Evolutionary conservation across 257 asterid genomes (phyloP).

Genomic region (Misopates orontium): DNA sequence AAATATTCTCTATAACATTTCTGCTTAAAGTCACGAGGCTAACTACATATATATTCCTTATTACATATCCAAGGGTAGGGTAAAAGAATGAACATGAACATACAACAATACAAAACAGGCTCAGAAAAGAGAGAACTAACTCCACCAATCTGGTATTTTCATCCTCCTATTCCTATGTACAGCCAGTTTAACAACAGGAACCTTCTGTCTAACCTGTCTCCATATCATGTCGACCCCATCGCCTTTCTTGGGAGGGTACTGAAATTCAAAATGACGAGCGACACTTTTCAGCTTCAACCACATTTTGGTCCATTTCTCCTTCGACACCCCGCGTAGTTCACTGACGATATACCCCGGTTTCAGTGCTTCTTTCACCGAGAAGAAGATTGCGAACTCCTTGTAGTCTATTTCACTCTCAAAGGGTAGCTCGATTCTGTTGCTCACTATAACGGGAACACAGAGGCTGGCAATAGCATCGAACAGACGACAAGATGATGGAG

Average conservation of each 20-base stretch:
- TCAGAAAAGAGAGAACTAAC: slow-evolving; percentile 32
- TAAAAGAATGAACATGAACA: slow-evolving; percentile 27
- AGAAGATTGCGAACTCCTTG: slow-evolving; percentile 79
- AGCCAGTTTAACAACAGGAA: slow-evolving; percentile 65
- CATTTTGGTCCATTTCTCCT: slow-evolving; percentile 69
- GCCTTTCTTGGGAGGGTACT: slow-evolving; percentile 73
- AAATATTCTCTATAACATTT: too few relatives aligned
- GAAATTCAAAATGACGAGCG: slow-evolving; percentile 77
- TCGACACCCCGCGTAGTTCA: slow-evolving; percentile 56
- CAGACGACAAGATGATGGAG: slow-evolving; percentile 97
- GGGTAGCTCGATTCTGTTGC: slow-evolving; percentile 89
- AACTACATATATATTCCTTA: neutral
- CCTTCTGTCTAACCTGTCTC: slow-evolving; percentile 83
- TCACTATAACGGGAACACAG: slow-evolving; percentile 92
- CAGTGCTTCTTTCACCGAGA: slow-evolving; percentile 66
- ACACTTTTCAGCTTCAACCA: slow-evolving; percentile 65
- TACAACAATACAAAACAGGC: slow-evolving; percentile 36
- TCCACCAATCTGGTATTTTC: slow-evolving; percentile 95
- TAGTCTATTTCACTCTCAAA: slow-evolving; percentile 86
- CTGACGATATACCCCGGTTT: slow-evolving; percentile 59
- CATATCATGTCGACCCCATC: slow-evolving; percentile 90
- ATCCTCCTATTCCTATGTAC: slow-evolving; percentile 72
- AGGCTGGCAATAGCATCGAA: slow-evolving; percentile 94
- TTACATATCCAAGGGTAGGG: neutral
- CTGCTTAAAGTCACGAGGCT: too few relatives aligned